Percentiles rank a stretch among this genome's conserved stretches.
Conservation (phyloP, 371 early-diverging fungal genomes). For the Umbelopsis sp. region DNA sequence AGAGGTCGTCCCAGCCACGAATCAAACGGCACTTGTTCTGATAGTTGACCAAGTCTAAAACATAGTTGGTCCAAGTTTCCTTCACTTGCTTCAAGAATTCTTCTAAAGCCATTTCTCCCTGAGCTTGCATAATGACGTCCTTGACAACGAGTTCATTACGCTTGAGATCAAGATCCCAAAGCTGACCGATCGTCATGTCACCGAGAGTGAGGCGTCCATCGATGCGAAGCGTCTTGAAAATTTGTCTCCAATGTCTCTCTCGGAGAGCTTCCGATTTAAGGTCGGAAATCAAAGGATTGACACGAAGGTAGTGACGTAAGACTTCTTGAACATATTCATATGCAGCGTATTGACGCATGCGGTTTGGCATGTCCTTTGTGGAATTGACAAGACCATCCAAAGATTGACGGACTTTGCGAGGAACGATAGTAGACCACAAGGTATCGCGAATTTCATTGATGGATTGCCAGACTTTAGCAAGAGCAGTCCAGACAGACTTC, state of each 20-base stretch:
- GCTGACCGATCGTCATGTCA: constrained; percentile 92
- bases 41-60: constrained; percentile 93
- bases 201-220: constrained; percentile 70
- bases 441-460: constrained; percentile 87
- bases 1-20: constrained; percentile 97
- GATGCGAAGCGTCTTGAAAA: constrained; percentile 83
- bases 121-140: constrained; percentile 90
- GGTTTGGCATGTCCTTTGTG: constrained; percentile 91
- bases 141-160: constrained; percentile 83
- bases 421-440: constrained; percentile 86
- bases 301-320: constrained; percentile 78
- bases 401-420: constrained; percentile 87
- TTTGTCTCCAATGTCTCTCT: constrained; percentile 96
- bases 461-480: constrained; percentile 84
- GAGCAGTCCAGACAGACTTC: constrained; percentile 91
- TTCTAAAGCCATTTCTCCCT: constrained; percentile 99
- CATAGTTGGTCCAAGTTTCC: constrained; percentile 92
- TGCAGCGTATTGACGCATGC: constrained; percentile 97
- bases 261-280: constrained; percentile 95
- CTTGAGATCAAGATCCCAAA: constrained; percentile 93
- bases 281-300: constrained; percentile 83
- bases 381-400: constrained; percentile 84
- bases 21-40: constrained; percentile 97
- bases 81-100: constrained; percentile 91
- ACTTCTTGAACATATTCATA: constrained; percentile 92